These are phyloP conservation scores for Aspergillus oerlinghausenensis DNA, from an alignment of 2,329 filamentous ascomycete species.

Conservation along the genomic window DNA sequence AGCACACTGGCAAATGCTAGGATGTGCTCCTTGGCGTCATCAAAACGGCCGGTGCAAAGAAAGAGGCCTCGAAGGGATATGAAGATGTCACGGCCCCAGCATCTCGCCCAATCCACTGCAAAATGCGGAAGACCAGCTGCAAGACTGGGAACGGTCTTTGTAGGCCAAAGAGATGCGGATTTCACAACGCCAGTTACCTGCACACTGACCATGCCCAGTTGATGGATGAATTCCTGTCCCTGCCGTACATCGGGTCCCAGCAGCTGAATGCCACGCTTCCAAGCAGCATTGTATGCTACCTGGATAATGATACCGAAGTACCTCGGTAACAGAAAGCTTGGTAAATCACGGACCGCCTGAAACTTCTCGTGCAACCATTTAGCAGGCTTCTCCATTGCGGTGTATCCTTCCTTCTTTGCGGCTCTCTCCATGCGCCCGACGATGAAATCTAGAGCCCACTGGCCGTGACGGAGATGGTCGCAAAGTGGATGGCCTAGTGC, in stretches of 20 bases:
- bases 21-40: slow-evolving; percentile 89
- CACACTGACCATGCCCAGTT: slow-evolving; percentile 82
- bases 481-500: slow-evolving; percentile 90
- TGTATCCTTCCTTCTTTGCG: slow-evolving; percentile 58
- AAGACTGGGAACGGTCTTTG: slow-evolving; percentile 76
- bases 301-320: slow-evolving; percentile 90
- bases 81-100: slow-evolving; percentile 96
- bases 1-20: slow-evolving; percentile 90
- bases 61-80: slow-evolving; percentile 92
- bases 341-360: slow-evolving; percentile 76
- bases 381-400: slow-evolving; percentile 60
- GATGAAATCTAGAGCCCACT: slow-evolving; percentile 90
- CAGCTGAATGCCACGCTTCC: slow-evolving; percentile 70
- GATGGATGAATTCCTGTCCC: slow-evolving; percentile 85
- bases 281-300: slow-evolving; percentile 80
- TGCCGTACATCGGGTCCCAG: slow-evolving; percentile 72
- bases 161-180: slow-evolving; percentile 85
- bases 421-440: slow-evolving; percentile 71
- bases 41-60: slow-evolving; percentile 81
- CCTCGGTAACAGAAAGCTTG: slow-evolving; percentile 82
- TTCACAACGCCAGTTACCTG: slow-evolving; percentile 87
- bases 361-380: slow-evolving; percentile 81
- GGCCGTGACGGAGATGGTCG: slow-evolving; percentile 83
- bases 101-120: slow-evolving; percentile 86
- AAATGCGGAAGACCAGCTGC: slow-evolving; percentile 95